Conservation (phyloP, 202 grass and related monocot genomes). For the Setaria viridis region DNA sequence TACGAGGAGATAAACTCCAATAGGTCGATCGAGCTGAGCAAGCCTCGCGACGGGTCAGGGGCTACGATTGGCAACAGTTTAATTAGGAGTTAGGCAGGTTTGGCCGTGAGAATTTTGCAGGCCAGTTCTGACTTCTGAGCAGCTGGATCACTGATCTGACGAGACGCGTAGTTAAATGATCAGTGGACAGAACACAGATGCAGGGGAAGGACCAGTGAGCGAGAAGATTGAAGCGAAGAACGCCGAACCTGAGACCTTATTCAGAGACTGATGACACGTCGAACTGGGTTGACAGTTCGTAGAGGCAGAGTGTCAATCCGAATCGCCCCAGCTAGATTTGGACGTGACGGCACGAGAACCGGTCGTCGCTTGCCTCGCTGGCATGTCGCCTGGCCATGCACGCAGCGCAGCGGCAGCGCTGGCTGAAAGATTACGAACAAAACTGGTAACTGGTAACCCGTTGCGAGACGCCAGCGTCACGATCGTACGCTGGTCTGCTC, state of each 20-base stretch:
- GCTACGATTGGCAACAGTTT: background rate
- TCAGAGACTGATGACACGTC: background rate
- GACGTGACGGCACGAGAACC: conserved; percentile 22
- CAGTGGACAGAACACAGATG: background rate
- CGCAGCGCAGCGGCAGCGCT: background rate
- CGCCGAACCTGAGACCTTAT: background rate
- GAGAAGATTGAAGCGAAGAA: background rate
- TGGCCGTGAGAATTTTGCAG: background rate
- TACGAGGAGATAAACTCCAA: background rate
- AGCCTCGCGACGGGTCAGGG: background rate
- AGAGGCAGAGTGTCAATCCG: no score
- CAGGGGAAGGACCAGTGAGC: background rate
- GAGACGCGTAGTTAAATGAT: background rate
- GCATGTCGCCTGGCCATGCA: background rate
- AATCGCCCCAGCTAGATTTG: background rate
- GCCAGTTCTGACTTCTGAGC: background rate
- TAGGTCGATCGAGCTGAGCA: background rate
- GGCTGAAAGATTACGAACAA: no score
- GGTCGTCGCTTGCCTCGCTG: background rate
- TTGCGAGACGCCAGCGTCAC: conserved; percentile 30
- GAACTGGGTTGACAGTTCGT: background rate
- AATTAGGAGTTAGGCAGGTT: background rate
- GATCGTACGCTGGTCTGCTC: background rate
- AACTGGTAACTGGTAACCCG: background rate
- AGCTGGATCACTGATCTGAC: background rate